Evolutionary conservation across 2,329 filamentous ascomycete genomes (phyloP).

Genomic region (Dichotomopilus funicola): DNA sequence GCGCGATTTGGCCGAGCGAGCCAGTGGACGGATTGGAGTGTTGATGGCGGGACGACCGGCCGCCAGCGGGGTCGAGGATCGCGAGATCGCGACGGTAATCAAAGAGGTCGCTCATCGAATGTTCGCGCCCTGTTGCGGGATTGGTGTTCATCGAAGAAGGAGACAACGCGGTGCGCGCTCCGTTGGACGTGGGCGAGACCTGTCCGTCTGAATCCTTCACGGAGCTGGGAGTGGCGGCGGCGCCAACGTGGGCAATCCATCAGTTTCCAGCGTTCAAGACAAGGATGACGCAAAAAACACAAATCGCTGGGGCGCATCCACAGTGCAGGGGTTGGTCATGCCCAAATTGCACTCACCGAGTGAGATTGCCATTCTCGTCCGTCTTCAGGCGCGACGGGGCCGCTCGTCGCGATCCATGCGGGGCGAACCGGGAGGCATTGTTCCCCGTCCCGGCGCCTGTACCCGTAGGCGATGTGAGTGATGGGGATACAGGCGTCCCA

Average conservation of each 20-base stretch:
- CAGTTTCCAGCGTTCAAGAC: constrained; percentile 24
- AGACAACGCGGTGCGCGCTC: constrained; percentile 38
- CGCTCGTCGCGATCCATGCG: constrained; percentile 29
- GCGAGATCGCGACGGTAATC: constrained; percentile 68
- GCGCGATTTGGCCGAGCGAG: constrained; percentile 47
- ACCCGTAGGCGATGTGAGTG: constrained; percentile 10
- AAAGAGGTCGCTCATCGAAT: constrained; percentile 54
- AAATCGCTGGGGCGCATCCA: background rate
- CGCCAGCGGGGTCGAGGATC: constrained; percentile 56
- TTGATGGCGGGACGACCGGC: constrained; percentile 47
- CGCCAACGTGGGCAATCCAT: constrained; percentile 24
- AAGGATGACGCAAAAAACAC: constrained; percentile 7
- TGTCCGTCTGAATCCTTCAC: constrained; percentile 34
- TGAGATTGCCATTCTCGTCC: constrained; percentile 42
- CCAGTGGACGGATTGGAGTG: constrained; percentile 52
- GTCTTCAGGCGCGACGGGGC: constrained; percentile 49
- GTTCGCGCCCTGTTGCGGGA: constrained; percentile 46
- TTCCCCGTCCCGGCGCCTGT: constrained; percentile 22
- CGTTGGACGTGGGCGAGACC: constrained; percentile 44
- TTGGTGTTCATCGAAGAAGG: constrained; percentile 37
- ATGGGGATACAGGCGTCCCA: constrained; percentile 20
- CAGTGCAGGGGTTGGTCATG: constrained; percentile 23
- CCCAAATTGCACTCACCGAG: constrained; percentile 30
- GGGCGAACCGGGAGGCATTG: constrained; percentile 18
- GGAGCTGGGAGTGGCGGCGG: constrained; percentile 24